phyloP scores from a whole-genome alignment of 805 yeast species.

The Yarrowia osloensis region DNA sequence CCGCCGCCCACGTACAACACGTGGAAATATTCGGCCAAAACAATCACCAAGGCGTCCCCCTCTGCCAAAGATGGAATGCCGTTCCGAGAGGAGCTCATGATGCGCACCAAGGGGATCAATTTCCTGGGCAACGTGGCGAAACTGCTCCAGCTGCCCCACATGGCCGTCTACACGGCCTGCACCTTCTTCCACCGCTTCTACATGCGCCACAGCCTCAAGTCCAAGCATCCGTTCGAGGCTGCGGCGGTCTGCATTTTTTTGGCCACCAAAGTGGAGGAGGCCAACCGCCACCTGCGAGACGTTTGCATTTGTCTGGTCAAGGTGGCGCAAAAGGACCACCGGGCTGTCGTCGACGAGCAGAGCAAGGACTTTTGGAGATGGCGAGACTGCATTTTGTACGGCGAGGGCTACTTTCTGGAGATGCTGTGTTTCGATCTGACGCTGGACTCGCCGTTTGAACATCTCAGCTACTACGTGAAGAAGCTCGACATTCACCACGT shows the following conservation, averaged over 20 bases:
- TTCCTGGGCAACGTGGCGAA: slow-evolving; percentile 51
- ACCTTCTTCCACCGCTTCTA: slow-evolving; percentile 55
- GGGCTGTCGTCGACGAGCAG: slow-evolving; percentile 48
- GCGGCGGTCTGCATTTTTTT: slow-evolving; percentile 55
- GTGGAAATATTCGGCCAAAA: slow-evolving; percentile 26
- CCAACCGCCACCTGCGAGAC: slow-evolving; percentile 51
- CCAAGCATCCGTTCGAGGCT: slow-evolving; percentile 52
- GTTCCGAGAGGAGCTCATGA: slow-evolving; percentile 46
- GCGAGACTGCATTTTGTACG: slow-evolving; percentile 51
- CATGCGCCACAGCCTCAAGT: slow-evolving; percentile 48
- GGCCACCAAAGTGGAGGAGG: slow-evolving; percentile 57
- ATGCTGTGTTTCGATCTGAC: slow-evolving; percentile 53
- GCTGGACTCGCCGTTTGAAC: slow-evolving; percentile 46
- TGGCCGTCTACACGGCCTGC: slow-evolving; percentile 53
- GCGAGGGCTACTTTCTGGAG: slow-evolving; percentile 51
- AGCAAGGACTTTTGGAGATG: slow-evolving; percentile 54
- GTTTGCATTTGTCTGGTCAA: slow-evolving; percentile 53
- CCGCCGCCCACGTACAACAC: slow-evolving; percentile 8
- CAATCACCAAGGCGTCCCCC: slow-evolving; percentile 42
- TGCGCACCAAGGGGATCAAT: slow-evolving; percentile 52
- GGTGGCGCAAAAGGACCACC: slow-evolving; percentile 49
- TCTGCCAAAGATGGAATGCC: slow-evolving; percentile 43
- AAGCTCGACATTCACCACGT: slow-evolving; percentile 36
- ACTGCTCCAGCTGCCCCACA: slow-evolving; percentile 50
- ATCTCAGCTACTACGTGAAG: slow-evolving; percentile 33